A percentile compares a stretch with the other conserved stretches of the same genome.
These are phyloP conservation scores for Chrysanthemum makinoi DNA, from an alignment of 129 eudicot species.

Conservation along the genomic window DNA sequence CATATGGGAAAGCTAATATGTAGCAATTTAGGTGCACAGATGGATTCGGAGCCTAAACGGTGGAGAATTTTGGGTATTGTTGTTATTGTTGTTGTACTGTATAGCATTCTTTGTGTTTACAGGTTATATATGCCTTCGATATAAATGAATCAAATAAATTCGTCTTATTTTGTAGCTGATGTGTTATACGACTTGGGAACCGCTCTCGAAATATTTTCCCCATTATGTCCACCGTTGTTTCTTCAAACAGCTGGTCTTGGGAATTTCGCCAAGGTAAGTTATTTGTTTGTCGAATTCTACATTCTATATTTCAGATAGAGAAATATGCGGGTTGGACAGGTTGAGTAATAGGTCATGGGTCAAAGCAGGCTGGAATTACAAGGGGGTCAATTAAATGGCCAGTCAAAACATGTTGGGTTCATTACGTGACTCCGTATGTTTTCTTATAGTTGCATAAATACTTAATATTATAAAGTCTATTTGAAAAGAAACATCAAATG, in stretches of 20 bases:
- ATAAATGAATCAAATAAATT: neutral
- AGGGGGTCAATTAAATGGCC: too few relatives aligned
- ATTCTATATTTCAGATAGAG: neutral
- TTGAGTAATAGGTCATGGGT: neutral
- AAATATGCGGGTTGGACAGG: neutral
- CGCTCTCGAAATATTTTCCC: conserved; percentile 86
- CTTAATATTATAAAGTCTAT: too few relatives aligned
- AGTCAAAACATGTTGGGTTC: too few relatives aligned
- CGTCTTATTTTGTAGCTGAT: conserved; percentile 59
- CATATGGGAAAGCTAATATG: conserved; percentile 89
- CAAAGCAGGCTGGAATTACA: too few relatives aligned
- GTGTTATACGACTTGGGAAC: conserved; percentile 89
- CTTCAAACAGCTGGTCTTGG: conserved; percentile 97
- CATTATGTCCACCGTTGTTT: conserved; percentile 87
- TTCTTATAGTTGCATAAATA: too few relatives aligned
- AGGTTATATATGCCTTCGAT: neutral
- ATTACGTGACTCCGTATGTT: too few relatives aligned
- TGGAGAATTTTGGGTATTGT: conserved; percentile 83
- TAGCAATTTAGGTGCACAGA: conserved; percentile 88
- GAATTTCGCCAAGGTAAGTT: conserved; percentile 83
- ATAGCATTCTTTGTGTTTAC: neutral
- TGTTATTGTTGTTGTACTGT: conserved; percentile 8
- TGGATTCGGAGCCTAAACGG: conserved; percentile 96
- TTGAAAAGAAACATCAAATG: too few relatives aligned
- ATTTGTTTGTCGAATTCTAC: neutral